Percentiles rank a stretch among this genome's conserved stretches.
Conservation (phyloP, 176 grass and related monocot genomes). For the Hsuehochloa calcarea region DNA sequence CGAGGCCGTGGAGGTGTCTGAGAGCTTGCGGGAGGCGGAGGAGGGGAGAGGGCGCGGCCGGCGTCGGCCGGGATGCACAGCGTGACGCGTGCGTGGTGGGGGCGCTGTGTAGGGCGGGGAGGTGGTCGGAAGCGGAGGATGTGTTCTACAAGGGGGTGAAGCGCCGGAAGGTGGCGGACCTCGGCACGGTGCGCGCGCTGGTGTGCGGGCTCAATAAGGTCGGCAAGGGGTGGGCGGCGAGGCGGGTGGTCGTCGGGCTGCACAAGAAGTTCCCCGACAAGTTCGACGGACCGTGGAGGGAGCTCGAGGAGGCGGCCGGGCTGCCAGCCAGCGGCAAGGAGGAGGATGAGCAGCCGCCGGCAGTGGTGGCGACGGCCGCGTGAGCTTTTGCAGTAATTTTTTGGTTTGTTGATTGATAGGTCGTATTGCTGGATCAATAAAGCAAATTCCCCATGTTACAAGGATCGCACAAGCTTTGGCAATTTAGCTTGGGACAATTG, state of each 20-base stretch:
- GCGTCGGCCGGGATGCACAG: conserved; percentile 23
- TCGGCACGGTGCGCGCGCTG: conserved; percentile 30
- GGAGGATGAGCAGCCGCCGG: neutral
- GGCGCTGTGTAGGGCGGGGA: conserved; percentile 16
- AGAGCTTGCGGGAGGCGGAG: conserved; percentile 9
- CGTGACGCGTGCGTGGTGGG: conserved; percentile 29
- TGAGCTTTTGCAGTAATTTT: conserved; percentile 18
- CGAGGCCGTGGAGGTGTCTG: conserved; percentile 39
- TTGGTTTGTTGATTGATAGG: neutral
- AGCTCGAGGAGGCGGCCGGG: conserved; percentile 26
- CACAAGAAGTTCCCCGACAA: conserved; percentile 45
- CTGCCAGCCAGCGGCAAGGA: neutral
- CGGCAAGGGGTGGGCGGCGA: conserved; percentile 47
- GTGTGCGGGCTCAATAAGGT: conserved; percentile 35
- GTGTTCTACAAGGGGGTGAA: conserved; percentile 38
- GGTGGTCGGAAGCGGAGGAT: conserved; percentile 50
- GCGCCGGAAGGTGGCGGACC: conserved; percentile 36
- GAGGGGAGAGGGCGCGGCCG: neutral
- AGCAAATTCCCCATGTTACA: neutral
- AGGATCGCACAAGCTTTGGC: neutral
- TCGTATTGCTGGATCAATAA: neutral
- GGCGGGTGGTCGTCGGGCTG: conserved; percentile 44
- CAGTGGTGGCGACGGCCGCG: neutral
- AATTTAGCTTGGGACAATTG: neutral
- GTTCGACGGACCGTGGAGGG: conserved; percentile 44